Percentiles rank a stretch among this genome's conserved stretches.
These are phyloP conservation scores for Auricularia cornea DNA, from an alignment of 768 basidiomycete genomes.

Conservation along the genomic window DNA sequence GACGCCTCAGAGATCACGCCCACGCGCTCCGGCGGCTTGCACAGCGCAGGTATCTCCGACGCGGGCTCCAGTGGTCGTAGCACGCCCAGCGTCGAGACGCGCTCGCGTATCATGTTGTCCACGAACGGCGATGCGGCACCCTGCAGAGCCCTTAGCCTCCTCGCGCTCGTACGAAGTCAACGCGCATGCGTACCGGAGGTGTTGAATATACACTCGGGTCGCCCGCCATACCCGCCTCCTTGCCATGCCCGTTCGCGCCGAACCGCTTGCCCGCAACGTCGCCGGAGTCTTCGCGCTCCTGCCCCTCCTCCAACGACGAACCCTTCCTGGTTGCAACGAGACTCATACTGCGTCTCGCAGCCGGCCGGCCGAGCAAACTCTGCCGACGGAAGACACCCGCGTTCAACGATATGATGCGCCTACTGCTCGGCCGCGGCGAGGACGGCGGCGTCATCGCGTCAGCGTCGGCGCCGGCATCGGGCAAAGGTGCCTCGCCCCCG, in stretches of 20 bases:
- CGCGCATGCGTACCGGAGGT: constrained; percentile 35
- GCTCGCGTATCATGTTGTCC: constrained; percentile 80
- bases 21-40: constrained; percentile 54
- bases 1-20: constrained; percentile 70
- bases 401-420: neutral
- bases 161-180: neutral
- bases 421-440: neutral
- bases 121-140: constrained; percentile 16
- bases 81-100: constrained; percentile 75
- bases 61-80: constrained; percentile 75
- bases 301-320: neutral
- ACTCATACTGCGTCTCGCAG: neutral
- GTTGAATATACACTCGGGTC: constrained; percentile 47
- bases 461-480: neutral
- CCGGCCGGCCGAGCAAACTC: neutral
- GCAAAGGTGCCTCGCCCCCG: neutral
- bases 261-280: constrained; percentile 11
- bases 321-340: neutral
- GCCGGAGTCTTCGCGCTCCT: constrained; percentile 2
- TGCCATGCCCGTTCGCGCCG: neutral
- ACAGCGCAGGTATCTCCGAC: constrained; percentile 54
- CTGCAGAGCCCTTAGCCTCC: neutral
- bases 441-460: neutral
- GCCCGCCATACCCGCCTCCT: constrained; percentile 41
- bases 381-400: neutral